phyloP scores from a whole-genome alignment of 176 grass and related monocot genomes.

The maize (Zea mays) region Zm-B73-REFERENCE-NAM-5.0 NC_050101.1:77666001-77666500 shows the following conservation, averaged over 20 bases:
- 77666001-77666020: neutral
- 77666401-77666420: neutral
- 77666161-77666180: neutral
- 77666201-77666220: neutral
- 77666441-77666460: neutral
- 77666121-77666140: neutral
- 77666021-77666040: neutral
- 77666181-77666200: neutral
- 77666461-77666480: neutral
- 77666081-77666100: neutral
- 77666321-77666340: constrained; percentile 92
- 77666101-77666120: neutral
- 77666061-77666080: neutral
- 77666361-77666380: neutral
- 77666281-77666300: constrained; percentile 32
- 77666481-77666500: neutral
- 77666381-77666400: neutral
- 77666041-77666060: neutral
- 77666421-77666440: neutral
- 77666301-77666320: constrained; percentile 95
- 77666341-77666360: constrained; percentile 95
- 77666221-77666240: neutral
- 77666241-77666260: neutral
- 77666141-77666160: neutral
- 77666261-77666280: neutral